Evolutionary conservation across 192 early-diverging fungal species (phyloP), one percentile per base, ranked within the genome.

Genomic region (Gigaspora rosea): DNA sequence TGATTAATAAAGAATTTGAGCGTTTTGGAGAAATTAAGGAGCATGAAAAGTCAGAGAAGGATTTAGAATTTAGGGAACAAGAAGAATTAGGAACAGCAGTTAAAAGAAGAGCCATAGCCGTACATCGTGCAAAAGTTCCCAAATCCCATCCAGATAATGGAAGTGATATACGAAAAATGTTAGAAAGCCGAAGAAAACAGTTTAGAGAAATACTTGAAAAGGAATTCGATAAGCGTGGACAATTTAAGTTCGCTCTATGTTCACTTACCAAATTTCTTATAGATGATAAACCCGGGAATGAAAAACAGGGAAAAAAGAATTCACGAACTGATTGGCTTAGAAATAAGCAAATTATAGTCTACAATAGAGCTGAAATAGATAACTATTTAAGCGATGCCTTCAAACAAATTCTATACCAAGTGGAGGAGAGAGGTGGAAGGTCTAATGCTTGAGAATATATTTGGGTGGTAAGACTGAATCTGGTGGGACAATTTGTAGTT

Each of bases 311-410:
- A 7, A 72, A 72, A 33, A 72, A 57, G 32, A 72, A 56, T 32
- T 35, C 71, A 35, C 9, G 10, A 57, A 72, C 27, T 35, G 51
- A 56, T 41, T 72, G 51, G 54, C 33, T 72, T 27, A 12, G 70
- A 72, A 72, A 72, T 72, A 72, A 72, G 15, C 70, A 72, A 72
- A 72, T 72, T 72, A 72, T 72, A 72, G 70, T 72, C n/a, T 72
- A 72, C 16, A 72, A 72, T 72, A 22, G 70, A 32, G 7, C 70
- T 41, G 51, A 72, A 72, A 72, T 72, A 57, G 50, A 72, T 72
- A 8, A 72, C 27, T 72, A 72, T 16, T 72, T 72, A 72, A 72
- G 50, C 35, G 4, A 72, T 72, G 20, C 51, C 56, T 72, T 72
- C 32, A 22, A 72, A 72, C 52, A 72, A 72, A 72, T 72, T 33